Evolutionary conservation across 441 rosid species (phyloP).

Genomic region (Populus trichocarpa): DNA sequence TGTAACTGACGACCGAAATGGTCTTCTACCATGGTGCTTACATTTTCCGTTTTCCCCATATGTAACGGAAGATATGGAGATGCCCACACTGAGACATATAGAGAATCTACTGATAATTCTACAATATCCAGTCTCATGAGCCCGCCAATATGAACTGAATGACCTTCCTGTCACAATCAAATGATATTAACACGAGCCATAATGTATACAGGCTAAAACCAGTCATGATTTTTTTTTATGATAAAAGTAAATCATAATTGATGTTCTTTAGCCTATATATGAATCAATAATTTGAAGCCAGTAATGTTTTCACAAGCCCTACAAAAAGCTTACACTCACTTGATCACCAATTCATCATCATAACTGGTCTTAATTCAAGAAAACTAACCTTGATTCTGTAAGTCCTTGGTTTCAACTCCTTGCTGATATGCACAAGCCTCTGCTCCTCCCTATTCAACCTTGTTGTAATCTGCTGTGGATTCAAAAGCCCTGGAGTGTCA

Average conservation of each 20-base stretch:
- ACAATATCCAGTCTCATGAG: constrained; percentile 82
- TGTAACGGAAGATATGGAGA: constrained; percentile 83
- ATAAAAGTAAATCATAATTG: neutral
- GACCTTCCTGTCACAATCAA: constrained; percentile 56
- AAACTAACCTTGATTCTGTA: constrained; percentile 81
- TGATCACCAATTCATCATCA: neutral
- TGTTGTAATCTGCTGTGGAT: constrained; percentile 79
- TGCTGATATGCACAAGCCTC: constrained; percentile 68
- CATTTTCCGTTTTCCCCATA: constrained; percentile 92
- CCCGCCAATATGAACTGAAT: constrained; percentile 81
- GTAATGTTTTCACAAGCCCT: neutral
- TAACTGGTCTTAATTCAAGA: neutral
- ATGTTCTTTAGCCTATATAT: neutral
- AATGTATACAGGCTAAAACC: neutral
- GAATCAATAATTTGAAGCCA: neutral
- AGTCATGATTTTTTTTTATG: neutral
- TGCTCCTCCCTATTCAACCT: constrained; percentile 87
- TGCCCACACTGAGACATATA: constrained; percentile 88
- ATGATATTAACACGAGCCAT: constrained; percentile 3
- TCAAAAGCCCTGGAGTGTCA: constrained; percentile 86
- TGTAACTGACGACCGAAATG: constrained; percentile 84
- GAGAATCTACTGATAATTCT: constrained; percentile 62
- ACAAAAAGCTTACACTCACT: neutral
- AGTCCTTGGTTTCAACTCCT: constrained; percentile 85
- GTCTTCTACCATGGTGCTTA: constrained; percentile 47